Evolutionary conservation across 768 basidiomycete genomes (phyloP).

Genomic region (Mycena indigotica): DNA sequence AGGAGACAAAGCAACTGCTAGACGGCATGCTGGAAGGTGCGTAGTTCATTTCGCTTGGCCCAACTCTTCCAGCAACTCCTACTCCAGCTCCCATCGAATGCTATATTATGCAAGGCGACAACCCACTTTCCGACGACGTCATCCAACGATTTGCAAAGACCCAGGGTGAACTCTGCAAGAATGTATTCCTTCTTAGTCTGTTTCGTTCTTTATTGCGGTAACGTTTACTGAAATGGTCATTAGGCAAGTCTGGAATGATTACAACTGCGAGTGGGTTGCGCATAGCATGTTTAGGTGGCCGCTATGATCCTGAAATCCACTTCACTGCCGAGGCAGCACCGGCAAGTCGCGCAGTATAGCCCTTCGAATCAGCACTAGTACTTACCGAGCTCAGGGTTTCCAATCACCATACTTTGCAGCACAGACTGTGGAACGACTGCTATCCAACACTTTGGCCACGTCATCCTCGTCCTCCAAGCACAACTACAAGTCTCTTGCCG

Average conservation of each 20-base stretch:
- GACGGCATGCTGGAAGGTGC: conserved; percentile 69
- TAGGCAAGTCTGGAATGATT: conserved; percentile 81
- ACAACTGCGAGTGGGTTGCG: conserved; percentile 79
- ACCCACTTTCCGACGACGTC: conserved; percentile 71
- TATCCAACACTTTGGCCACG: conserved; percentile 68
- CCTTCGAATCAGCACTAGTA: no score
- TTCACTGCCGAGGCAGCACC: conserved; percentile 61
- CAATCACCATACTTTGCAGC: conserved; percentile 73
- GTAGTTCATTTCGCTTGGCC: conserved; percentile 12
- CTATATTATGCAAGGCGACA: conserved; percentile 88
- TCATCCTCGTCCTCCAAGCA: conserved; percentile 40
- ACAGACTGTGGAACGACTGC: conserved; percentile 68
- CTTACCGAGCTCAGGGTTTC: conserved; percentile 79
- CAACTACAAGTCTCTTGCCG: conserved; percentile 64
- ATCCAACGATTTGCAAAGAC: conserved; percentile 75
- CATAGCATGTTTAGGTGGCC: conserved; percentile 85
- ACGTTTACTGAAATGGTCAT: conserved; percentile 8
- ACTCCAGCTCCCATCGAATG: conserved; percentile 79
- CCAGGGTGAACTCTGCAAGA: conserved; percentile 77
- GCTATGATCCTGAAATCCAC: conserved; percentile 66
- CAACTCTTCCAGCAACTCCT: conserved; percentile 15
- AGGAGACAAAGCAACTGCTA: conserved; percentile 63
- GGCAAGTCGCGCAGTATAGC: conserved; percentile 43
- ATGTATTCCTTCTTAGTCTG: conserved; percentile 86
- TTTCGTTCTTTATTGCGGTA: conserved; percentile 12